Base-by-base conservation (phyloP, 495 filamentous ascomycete species). In the Niebla homalea region DNA sequence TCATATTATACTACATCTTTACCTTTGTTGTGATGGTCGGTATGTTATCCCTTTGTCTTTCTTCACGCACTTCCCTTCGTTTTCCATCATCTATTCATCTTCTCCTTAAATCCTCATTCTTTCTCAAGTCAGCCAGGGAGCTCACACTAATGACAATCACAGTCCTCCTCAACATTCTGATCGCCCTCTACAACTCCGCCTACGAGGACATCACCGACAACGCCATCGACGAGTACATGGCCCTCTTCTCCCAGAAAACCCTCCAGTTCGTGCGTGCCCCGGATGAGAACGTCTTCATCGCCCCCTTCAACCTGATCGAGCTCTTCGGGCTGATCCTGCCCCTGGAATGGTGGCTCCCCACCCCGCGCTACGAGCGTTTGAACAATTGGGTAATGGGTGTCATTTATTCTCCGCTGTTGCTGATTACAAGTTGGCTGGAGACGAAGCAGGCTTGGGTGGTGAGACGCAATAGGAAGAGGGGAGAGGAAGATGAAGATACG, bases 261-360 rank as follows among this genome's bases (percentile, higher is more conserved):
- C 86, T 96, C 71, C 84, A 89, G 57, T 98, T 95, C 57, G 86
- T 97, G 8, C 87, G 93, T 32, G 93, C 92, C 0, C 92, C 92
- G 0, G 92, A 97, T 57, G 93, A 97, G 64, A 96, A 98, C 57
- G 92, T 98, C 41, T 98, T 90, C 65, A 93, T 98, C 50, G 80
- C 92, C 5, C 87, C 92, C 0, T 87, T 97, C 67, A 98, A 98
- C 62, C 75, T 98, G 10, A 76, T 98, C 45, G 92, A 97, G 60
- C 80, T 96, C 15, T 73, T 95, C 57, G 70, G 74, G 41, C 67
- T 96, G 2, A 72, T 87, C 44, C 56, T 89, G 2, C 88, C 89
- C 29, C 81, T 97, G 48, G 92, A 97, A 69, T 98, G 93, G 93
- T 97, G 92, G 93, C 73, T 97, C 62, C 60, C 77, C 16, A 73